Evolutionary conservation across 306 rosid species (phyloP), one percentile per base, ranked within the genome.

Genomic region (Geum urbanum): DNA sequence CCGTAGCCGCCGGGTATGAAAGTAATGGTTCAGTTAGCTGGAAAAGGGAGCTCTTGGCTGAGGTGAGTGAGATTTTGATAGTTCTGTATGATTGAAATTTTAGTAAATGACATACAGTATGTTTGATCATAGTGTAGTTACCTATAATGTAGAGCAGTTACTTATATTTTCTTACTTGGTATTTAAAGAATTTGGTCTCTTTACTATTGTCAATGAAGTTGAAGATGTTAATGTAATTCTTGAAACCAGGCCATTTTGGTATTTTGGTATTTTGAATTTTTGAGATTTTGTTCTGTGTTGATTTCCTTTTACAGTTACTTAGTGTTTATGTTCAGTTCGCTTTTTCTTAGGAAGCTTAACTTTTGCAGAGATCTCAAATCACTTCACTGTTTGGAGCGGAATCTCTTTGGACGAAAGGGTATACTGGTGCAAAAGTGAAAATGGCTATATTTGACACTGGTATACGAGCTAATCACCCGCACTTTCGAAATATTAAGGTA

Each of bases 401-500:
- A 18, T 82, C 78, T 61, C 89, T 89, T 19, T 92, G 96, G 97
- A 74, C 76, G 4, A 94, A 84, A 76, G 99, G 97, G 44, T 82
- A 83, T 79, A 89, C 99, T 8, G 99, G 97, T 73, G 71, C 83
- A 0, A 91, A 87, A 82, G 99, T 94, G 51, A 94, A 88, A 81
- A 94, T 94, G 99, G 99, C 99, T 45, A 87, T 94, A 73, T 94
- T 91, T 78, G 99, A 94, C 78, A 94, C 97, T 13, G 97, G 99
- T 39, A 94, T 94, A 83, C 89, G 97, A 70, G 88, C 90, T 50
- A 79, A 87, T 77, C 99, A 94, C 72, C 99, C 97, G 55, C 99
- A 94, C 75, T 94, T 94, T 70, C 90, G 89, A 20, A 91, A 94
- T 78, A 87, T 94, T 71, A 87, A 91, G 99, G 97, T 94, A 86